phyloP scores from a whole-genome alignment of 2,329 filamentous ascomycete species.

The Sporothrix euskadiensis region DNA sequence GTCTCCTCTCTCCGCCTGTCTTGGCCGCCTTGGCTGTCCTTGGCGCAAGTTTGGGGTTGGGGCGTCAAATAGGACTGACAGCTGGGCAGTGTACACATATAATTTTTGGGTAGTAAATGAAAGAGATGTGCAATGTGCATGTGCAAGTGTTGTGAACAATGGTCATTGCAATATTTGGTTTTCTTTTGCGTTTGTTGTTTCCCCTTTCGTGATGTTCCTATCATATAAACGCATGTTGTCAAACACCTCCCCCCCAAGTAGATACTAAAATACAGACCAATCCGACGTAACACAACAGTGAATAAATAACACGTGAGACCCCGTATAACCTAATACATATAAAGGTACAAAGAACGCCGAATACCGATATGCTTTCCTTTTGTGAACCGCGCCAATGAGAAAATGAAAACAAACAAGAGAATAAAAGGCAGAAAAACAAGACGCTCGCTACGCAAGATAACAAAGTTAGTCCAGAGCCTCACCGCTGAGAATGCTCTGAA shows the following conservation, averaged over 20 bases:
- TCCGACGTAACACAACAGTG: background rate
- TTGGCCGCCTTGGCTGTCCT: conserved; percentile 28
- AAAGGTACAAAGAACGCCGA: background rate
- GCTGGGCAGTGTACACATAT: background rate
- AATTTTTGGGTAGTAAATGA: background rate
- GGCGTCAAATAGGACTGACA: background rate
- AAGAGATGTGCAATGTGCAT: background rate
- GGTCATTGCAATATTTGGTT: background rate
- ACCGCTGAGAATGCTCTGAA: conserved; percentile 62
- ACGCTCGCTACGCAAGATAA: background rate
- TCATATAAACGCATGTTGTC: conserved; percentile 10
- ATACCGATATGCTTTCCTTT: conserved; percentile 14
- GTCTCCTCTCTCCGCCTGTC: background rate
- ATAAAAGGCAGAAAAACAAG: background rate
- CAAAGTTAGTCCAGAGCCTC: conserved; percentile 56
- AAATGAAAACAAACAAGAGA: background rate
- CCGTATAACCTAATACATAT: background rate
- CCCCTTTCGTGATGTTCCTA: background rate
- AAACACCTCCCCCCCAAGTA: background rate
- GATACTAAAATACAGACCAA: background rate
- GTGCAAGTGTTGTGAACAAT: background rate
- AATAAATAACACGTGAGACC: background rate
- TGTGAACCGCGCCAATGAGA: background rate
- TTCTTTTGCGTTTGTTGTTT: background rate
- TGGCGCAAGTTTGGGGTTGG: conserved; percentile 12